These are phyloP conservation scores for Saksenaea oblongispora DNA, from an alignment of 371 early-diverging fungal genomes.

Conservation along the genomic window DNA sequence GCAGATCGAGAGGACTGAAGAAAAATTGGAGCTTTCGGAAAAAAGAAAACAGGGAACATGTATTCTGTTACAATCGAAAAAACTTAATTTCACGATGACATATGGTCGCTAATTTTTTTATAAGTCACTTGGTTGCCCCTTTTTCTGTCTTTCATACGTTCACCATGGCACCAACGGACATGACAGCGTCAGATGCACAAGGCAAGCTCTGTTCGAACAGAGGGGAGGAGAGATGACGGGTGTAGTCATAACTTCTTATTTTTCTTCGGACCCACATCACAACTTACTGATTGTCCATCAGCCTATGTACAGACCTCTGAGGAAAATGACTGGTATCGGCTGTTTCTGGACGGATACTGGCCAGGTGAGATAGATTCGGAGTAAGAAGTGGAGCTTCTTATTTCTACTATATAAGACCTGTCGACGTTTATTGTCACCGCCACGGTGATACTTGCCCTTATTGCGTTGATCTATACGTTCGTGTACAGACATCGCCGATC, in stretches of 20 bases:
- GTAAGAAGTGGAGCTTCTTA: neutral
- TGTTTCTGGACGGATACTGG: neutral
- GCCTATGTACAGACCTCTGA: neutral
- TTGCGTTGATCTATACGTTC: neutral
- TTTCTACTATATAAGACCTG: neutral
- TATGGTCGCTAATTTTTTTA: neutral
- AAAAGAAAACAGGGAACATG: neutral
- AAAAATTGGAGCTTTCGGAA: slow-evolving; percentile 2
- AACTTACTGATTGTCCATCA: neutral
- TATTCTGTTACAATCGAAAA: neutral
- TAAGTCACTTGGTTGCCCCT: neutral
- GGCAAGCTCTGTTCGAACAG: neutral
- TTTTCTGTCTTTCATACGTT: neutral
- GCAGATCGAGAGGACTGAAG: neutral
- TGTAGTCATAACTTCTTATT: neutral
- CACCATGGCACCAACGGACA: neutral
- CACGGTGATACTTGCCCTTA: neutral
- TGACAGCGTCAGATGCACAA: neutral
- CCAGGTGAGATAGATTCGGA: neutral
- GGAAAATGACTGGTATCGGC: neutral
- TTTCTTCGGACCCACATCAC: neutral
- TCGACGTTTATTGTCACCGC: neutral
- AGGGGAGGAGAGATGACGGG: neutral
- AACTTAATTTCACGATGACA: too few relatives aligned
- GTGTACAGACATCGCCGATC: slow-evolving; percentile 2